phyloP scores from a whole-genome alignment of 1,284 basidiomycete species.

The Sphagnurus paluster region DNA sequence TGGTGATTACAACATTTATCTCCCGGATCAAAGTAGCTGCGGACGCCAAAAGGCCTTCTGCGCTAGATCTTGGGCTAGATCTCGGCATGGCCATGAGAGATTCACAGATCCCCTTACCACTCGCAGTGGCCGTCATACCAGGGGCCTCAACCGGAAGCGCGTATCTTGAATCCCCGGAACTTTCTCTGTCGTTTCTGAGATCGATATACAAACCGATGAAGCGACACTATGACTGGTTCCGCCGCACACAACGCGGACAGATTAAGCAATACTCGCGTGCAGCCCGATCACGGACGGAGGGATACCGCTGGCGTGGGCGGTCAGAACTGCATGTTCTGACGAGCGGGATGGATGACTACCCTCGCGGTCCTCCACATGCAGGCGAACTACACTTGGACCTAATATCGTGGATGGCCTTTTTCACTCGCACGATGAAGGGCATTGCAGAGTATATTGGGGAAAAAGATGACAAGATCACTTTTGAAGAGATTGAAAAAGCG shows the following conservation, averaged over 20 bases:
- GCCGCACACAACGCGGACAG: constrained; percentile 88
- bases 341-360: constrained; percentile 95
- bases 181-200: constrained; percentile 68
- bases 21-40: constrained; percentile 57
- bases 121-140: constrained; percentile 6
- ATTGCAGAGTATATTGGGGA: constrained; percentile 85
- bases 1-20: constrained; percentile 89
- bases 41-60: constrained; percentile 42
- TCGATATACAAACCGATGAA: constrained; percentile 84
- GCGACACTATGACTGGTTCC: constrained; percentile 95
- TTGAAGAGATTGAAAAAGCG: constrained; percentile 73
- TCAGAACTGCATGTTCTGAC: constrained; percentile 87
- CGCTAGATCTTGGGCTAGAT: constrained; percentile 66
- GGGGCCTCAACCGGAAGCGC: constrained; percentile 36
- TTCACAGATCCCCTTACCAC: constrained; percentile 46
- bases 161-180: constrained; percentile 57
- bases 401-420: constrained; percentile 95
- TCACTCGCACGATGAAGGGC: constrained; percentile 85
- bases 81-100: constrained; percentile 40
- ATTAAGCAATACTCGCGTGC: constrained; percentile 86
- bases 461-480: constrained; percentile 77
- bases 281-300: constrained; percentile 84
- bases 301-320: constrained; percentile 93
- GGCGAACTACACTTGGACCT: constrained; percentile 93
- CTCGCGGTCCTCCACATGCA: constrained; percentile 81